phyloP scores from a whole-genome alignment of 805 yeast species.

The Teunomyces panamensis region DNA sequence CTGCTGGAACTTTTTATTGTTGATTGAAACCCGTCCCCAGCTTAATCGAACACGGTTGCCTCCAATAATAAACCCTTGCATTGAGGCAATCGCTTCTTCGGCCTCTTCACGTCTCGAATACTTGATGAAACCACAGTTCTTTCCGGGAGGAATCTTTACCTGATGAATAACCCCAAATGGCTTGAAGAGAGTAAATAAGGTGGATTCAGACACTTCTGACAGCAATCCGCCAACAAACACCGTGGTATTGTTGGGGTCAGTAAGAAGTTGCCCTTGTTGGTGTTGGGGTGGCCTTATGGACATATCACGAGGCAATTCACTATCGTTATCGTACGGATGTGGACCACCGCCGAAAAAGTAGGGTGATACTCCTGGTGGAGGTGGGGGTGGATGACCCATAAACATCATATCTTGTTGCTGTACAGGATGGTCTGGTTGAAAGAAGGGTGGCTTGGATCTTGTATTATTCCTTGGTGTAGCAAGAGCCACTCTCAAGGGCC shows the following conservation, averaged over 20 bases:
- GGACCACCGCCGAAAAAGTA: conserved; percentile 7
- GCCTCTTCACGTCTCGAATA: conserved; percentile 76
- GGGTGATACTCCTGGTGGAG: conserved; percentile 9
- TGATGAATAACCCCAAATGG: conserved; percentile 71
- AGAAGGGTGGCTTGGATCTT: neutral
- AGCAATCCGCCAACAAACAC: conserved; percentile 77
- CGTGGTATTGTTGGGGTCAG: conserved; percentile 67
- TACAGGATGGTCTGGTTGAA: conserved; percentile 7
- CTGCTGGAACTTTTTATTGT: conserved; percentile 31
- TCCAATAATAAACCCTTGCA: conserved; percentile 90
- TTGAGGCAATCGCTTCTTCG: conserved; percentile 76
- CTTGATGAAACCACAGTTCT: conserved; percentile 87
- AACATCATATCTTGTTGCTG: conserved; percentile 15
- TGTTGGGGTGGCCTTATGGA: neutral
- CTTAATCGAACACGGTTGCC: conserved; percentile 78
- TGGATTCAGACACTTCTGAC: conserved; percentile 59
- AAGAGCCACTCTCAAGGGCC: conserved; percentile 71
- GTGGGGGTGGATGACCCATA: conserved; percentile 13
- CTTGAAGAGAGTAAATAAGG: conserved; percentile 58
- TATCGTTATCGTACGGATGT: neutral
- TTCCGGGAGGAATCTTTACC: conserved; percentile 75
- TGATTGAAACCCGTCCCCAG: conserved; percentile 68
- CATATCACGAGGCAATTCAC: neutral
- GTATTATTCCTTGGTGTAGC: conserved; percentile 63
- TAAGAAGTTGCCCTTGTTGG: conserved; percentile 26